Conservation (phyloP, 345 rosid species). For the Melaleuca quinquenervia region DNA sequence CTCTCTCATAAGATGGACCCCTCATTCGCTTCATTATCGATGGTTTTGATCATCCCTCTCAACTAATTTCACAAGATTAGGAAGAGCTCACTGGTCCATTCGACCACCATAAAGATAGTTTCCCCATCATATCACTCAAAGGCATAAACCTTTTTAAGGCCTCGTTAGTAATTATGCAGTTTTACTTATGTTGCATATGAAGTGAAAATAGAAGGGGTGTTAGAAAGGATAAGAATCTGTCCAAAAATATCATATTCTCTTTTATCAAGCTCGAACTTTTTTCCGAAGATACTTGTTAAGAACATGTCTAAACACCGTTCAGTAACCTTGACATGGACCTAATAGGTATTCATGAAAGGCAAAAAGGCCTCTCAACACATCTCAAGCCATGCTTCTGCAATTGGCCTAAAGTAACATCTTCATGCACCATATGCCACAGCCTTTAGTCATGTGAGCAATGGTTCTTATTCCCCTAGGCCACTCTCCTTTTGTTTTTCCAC, state of each 20-base stretch:
- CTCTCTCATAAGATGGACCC: background rate
- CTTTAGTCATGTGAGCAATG: background rate
- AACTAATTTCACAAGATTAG: background rate
- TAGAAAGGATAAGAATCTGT: background rate
- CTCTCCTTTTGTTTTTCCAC: background rate
- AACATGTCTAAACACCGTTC: background rate
- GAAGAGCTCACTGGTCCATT: background rate
- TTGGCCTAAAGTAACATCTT: background rate
- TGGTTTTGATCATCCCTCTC: background rate
- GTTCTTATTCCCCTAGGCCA: background rate
- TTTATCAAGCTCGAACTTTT: background rate
- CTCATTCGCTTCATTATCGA: background rate
- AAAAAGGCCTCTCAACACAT: background rate
- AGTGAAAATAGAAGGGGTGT: background rate
- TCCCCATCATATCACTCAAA: background rate
- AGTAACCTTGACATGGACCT: background rate
- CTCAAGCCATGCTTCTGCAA: background rate
- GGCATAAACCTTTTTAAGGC: background rate
- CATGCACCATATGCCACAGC: background rate
- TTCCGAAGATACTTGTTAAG: background rate
- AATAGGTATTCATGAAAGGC: background rate
- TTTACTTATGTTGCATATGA: background rate
- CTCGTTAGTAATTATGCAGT: background rate
- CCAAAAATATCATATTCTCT: background rate
- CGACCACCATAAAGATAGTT: background rate